Base-by-base conservation (phyloP, 2,329 filamentous ascomycete species). In the Endoconidiophora polonica region DNA sequence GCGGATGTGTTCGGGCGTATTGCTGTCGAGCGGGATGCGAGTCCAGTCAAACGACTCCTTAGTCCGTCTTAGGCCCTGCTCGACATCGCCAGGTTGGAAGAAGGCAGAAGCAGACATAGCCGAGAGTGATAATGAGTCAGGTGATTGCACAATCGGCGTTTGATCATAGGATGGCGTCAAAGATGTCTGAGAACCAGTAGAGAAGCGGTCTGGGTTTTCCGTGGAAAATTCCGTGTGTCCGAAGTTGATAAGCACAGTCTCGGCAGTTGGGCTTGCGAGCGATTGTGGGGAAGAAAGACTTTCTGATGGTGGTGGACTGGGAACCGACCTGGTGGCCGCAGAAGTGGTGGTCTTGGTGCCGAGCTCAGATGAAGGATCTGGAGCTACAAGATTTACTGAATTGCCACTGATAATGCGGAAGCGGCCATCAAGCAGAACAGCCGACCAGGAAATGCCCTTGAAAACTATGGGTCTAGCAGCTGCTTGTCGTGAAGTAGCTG, bases 21-120 rank as follows among this genome's bases (percentile, higher is more conserved):
- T 72, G 12, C 77, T 67, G 3, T 74, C 74, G 10, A 81, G 47
- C 1, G 81, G 76, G 45, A 90, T 69, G 49, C 77, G 73, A 3
- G 85, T 91, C 86, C 86, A 91, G 62, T 93, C 86, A 59, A 88
- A 90, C 29, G 26, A 56, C 44, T 46, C 14, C 44, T 46, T 46
- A 12, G 26, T 46, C n/a, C 23, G 24, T n/a, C 29, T 33, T 33
- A 12, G 29, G 12, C 7, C 29, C 4, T 33, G 29, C 7, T 33
- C 29, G 12, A 33, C 9, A 3, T 33, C 29, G 29, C 29, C 4
- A 12, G 29, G 29, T 2, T 33, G 9, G 5, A 33, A 33, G 29
- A 33, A 33, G 29, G 29, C 29, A 33, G 29, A 33, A 33, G 29
- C 29, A 33, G 29, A 33, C 12, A 10, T 29, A 3, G 26, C 26